Evolutionary conservation across 129 eudicot genomes (phyloP), one percentile per base, ranked within the genome.

Genomic region (Oenanthe sinensis): DNA sequence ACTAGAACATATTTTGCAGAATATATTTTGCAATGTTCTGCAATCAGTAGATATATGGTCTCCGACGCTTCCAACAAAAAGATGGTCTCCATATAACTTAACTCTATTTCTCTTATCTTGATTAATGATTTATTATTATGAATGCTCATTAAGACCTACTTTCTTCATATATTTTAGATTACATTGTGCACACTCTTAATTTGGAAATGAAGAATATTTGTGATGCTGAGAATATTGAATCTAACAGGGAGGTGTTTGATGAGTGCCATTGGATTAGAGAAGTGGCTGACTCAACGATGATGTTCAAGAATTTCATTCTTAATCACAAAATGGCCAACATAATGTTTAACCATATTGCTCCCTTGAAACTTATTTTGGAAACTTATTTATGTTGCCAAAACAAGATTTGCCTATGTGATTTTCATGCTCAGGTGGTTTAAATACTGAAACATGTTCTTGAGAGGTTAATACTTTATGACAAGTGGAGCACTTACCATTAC

Each of bases 331-430:
- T 76, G 84, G 77, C 36, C 36, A 33, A 33, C 36, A 33, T 33
- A 33, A 33, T 33, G 36, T 33, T 76, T n/a, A 81, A 37, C 37
- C 22, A 46, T 4, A 45, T 75, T 75, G 67, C 22, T 15, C 2
- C 42, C 4, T 16, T 75, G 16, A 75, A 81, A 58, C 42, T 37
- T 37, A 2, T 37, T n/a, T n/a, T n/a, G n/a, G 40, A 37, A 37
- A 37, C 40, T 65, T 84, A 20, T 47, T 79, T 30, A 49, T 0
- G 47, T 80, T 37, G 87, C 77, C 20, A 73, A 80, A 12, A 84
- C 84, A 13, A 81, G 76, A 3, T 80, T 84, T 84, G 80, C 82
- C n/a, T n/a, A 36, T 84, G 48, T 4, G 7, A 22, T 84, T 71
- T 33, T 33, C 4, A 71, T 77, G 77, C 52, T 81, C 20, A 80